Evolutionary conservation across 192 early-diverging fungal genomes (phyloP).

Genomic region (Cetraspora pellucida): DNA sequence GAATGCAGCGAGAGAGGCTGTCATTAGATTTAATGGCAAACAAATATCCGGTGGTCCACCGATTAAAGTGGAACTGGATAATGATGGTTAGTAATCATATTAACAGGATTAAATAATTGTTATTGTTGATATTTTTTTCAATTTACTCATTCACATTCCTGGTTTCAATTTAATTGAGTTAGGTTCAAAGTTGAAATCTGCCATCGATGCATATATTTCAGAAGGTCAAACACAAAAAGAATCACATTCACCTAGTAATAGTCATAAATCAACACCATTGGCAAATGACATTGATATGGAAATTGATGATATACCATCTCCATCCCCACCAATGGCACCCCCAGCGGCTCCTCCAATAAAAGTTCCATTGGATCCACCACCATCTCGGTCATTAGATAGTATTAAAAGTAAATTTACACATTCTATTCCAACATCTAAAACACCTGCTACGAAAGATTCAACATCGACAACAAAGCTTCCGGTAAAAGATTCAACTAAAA

Average conservation of each 20-base stretch:
- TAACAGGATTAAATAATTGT: background rate
- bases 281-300: constrained; percentile 49
- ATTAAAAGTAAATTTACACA: background rate
- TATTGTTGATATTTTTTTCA: background rate
- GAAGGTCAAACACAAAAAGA: constrained; percentile 28
- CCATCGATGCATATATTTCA: constrained; percentile 37
- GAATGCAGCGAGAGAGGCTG: constrained; percentile 44
- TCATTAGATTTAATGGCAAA: constrained; percentile 52
- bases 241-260: constrained; percentile 14
- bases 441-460: background rate
- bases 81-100: constrained; percentile 34
- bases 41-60: constrained; percentile 38
- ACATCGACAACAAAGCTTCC: no score
- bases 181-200: constrained; percentile 41
- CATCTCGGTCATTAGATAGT: background rate
- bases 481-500: no score
- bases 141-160: constrained; percentile 27
- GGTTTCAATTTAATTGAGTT: constrained; percentile 35
- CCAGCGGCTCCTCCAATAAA: background rate
- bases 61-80: constrained; percentile 47
- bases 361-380: background rate
- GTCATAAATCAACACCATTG: constrained; percentile 33
- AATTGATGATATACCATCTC: constrained; percentile 48
- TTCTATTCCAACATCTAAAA: background rate
- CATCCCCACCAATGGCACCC: constrained; percentile 13